Conservation (phyloP, 2,329 filamentous ascomycete genomes). For the Fusarium albosuccineum region DNA sequence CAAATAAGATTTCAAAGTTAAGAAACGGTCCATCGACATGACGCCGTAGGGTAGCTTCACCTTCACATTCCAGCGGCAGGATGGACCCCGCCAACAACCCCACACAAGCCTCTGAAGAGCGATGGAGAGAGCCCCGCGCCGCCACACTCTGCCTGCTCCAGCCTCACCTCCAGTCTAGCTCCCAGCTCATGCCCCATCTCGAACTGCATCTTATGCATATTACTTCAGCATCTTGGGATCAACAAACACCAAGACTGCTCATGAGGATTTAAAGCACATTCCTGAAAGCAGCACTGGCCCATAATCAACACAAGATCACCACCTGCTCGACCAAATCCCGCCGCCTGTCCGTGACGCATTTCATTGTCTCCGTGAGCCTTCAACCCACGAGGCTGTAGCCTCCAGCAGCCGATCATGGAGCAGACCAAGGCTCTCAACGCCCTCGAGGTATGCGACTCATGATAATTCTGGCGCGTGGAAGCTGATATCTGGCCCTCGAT, state of each 20-base stretch:
- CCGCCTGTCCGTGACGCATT: constrained; percentile 11
- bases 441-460: constrained; percentile 63
- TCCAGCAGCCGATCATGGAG: constrained; percentile 69
- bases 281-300: background rate
- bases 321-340: background rate
- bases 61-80: background rate
- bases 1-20: constrained; percentile 2
- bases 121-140: constrained; percentile 33
- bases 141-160: constrained; percentile 44
- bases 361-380: constrained; percentile 12
- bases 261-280: background rate
- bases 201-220: constrained; percentile 15
- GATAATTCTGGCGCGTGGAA: too few species aligned
- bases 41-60: constrained; percentile 23
- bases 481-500: constrained; percentile 53
- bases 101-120: constrained; percentile 25
- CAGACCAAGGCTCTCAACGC: constrained; percentile 77
- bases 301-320: background rate
- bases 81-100: constrained; percentile 7
- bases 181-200: constrained; percentile 30
- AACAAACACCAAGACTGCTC: background rate
- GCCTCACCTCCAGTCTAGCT: constrained; percentile 37
- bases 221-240: constrained; percentile 12
- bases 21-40: background rate
- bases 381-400: constrained; percentile 42